Percentiles rank a stretch among this genome's conserved stretches.
phyloP scores from a whole-genome alignment of 805 yeast genomes.

The Sungouiella thailandica region DNA sequence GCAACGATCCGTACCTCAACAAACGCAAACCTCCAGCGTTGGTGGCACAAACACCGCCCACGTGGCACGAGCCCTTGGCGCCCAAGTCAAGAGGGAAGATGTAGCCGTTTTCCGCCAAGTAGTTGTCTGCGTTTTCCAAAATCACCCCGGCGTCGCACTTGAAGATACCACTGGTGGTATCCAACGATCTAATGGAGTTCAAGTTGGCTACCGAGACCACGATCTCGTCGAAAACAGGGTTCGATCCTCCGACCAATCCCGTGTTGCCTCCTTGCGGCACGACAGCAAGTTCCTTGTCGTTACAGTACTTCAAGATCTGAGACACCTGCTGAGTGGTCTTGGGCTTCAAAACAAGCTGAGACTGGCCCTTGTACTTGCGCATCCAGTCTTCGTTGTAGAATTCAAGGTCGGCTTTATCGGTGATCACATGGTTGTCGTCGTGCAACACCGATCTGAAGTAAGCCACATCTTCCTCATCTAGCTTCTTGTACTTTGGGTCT shows the following conservation, averaged over 20 bases:
- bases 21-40: constrained; percentile 94
- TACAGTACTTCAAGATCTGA: constrained; percentile 72
- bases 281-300: constrained; percentile 69
- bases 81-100: constrained; percentile 93
- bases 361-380: constrained; percentile 89
- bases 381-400: constrained; percentile 89
- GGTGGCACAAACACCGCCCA: constrained; percentile 93
- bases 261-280: constrained; percentile 98
- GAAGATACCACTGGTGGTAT: constrained; percentile 74
- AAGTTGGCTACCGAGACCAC: constrained; percentile 63
- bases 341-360: constrained; percentile 77
- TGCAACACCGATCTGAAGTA: constrained; percentile 59
- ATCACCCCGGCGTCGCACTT: constrained; percentile 90
- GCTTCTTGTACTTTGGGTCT: constrained; percentile 43
- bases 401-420: constrained; percentile 58
- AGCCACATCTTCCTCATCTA: constrained; percentile 53
- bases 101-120: constrained; percentile 72
- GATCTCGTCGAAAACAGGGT: constrained; percentile 89
- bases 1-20: constrained; percentile 84
- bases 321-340: constrained; percentile 74
- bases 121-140: constrained; percentile 78
- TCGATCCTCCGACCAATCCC: constrained; percentile 91
- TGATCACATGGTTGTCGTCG: constrained; percentile 42
- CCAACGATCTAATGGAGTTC: constrained; percentile 80
- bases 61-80: constrained; percentile 94